These are phyloP conservation scores for Candida yuanshanica DNA, from an alignment of 805 yeast species.

Conservation along the genomic window DNA sequence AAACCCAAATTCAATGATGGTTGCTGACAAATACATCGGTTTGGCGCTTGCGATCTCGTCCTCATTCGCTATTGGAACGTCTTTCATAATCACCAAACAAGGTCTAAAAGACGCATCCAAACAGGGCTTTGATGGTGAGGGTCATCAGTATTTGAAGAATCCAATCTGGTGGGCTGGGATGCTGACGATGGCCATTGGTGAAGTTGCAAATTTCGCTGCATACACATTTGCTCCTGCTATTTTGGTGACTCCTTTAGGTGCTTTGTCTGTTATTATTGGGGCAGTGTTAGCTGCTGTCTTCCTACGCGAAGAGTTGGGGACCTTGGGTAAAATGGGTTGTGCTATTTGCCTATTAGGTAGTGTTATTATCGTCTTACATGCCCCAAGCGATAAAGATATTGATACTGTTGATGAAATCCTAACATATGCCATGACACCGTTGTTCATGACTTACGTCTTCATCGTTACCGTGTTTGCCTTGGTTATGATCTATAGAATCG, in stretches of 20 bases:
- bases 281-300: slow-evolving; percentile 85
- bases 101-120: slow-evolving; percentile 71
- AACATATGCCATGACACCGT: slow-evolving; percentile 72
- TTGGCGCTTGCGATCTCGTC: slow-evolving; percentile 82
- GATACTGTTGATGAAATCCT: slow-evolving; percentile 84
- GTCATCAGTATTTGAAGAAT: slow-evolving; percentile 71
- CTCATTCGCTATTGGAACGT: slow-evolving; percentile 85
- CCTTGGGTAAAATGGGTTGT: slow-evolving; percentile 87
- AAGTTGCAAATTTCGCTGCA: slow-evolving; percentile 88
- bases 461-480: slow-evolving; percentile 62
- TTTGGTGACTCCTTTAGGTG: slow-evolving; percentile 88
- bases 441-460: slow-evolving; percentile 61
- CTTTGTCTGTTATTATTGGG: slow-evolving; percentile 84
- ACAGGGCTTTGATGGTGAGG: slow-evolving; percentile 63
- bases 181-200: slow-evolving; percentile 86
- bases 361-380: slow-evolving; percentile 82
- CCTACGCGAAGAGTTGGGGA: slow-evolving; percentile 80
- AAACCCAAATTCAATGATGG: slow-evolving; percentile 13
- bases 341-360: slow-evolving; percentile 86
- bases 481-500: slow-evolving; percentile 78
- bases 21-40: slow-evolving; percentile 84
- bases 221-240: slow-evolving; percentile 94
- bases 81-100: slow-evolving; percentile 83
- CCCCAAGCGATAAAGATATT: slow-evolving; percentile 91
- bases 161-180: slow-evolving; percentile 97